These are phyloP conservation scores for Phyllosticta ampelicida DNA, from an alignment of 2,329 filamentous ascomycete genomes.

Conservation along the genomic window DNA sequence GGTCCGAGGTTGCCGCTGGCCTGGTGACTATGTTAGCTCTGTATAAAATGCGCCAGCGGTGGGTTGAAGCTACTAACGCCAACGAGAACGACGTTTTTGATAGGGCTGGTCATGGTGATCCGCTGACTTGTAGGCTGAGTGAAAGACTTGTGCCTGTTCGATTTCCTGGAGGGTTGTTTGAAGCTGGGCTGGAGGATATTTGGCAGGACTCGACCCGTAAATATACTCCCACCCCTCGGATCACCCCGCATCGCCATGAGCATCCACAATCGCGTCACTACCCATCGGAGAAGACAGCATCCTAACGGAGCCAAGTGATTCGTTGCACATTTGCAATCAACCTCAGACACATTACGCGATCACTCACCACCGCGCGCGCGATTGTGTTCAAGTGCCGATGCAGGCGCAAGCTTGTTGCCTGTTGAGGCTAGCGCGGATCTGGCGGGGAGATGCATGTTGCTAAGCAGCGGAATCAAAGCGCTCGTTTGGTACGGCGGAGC, in stretches of 20 bases:
- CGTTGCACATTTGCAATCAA: neutral
- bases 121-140: neutral
- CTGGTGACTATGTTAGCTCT: neutral
- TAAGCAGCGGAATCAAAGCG: neutral
- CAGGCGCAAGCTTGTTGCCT: neutral
- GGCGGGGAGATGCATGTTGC: neutral
- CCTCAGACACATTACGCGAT: neutral
- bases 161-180: neutral
- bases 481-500: neutral
- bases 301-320: neutral
- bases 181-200: neutral
- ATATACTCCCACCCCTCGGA: neutral
- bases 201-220: neutral
- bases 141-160: neutral
- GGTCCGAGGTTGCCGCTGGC: constrained; percentile 21
- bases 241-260: neutral
- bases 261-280: neutral
- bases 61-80: neutral
- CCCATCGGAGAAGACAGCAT: neutral
- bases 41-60: neutral
- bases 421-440: neutral
- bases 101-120: neutral
- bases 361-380: neutral
- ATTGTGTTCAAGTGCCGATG: neutral
- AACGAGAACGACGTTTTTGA: constrained; percentile 9